Conservation (phyloP, 2,329 filamentous ascomycete genomes). For the Fonsecaea pedrosoi region DNA sequence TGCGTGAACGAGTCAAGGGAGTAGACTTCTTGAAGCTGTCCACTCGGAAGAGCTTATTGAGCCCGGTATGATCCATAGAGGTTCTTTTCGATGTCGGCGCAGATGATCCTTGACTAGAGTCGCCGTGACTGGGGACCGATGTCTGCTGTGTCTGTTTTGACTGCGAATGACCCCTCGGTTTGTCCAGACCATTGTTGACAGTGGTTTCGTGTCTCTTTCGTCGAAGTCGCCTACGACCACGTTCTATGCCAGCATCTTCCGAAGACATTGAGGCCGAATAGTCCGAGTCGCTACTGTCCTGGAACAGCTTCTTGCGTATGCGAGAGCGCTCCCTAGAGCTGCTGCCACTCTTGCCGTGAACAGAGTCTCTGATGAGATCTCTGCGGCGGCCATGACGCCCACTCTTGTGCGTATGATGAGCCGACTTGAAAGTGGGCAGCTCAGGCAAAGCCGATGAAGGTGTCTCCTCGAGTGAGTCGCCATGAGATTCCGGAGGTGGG, state of each 20-base stretch:
- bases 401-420: conserved; percentile 29
- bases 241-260: conserved; percentile 25
- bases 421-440: conserved; percentile 38
- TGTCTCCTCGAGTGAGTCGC: conserved; percentile 20
- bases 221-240: conserved; percentile 33
- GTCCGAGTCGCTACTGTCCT: conserved; percentile 35
- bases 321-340: conserved; percentile 30
- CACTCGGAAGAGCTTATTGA: conserved; percentile 28
- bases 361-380: conserved; percentile 33
- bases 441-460: conserved; percentile 37
- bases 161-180: conserved; percentile 7
- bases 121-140: conserved; percentile 11
- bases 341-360: conserved; percentile 30
- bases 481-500: conserved; percentile 20
- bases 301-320: conserved; percentile 30
- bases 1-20: conserved; percentile 26
- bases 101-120: conserved; percentile 33
- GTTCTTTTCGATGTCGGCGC: conserved; percentile 34
- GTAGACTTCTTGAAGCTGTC: conserved; percentile 30
- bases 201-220: conserved; percentile 28
- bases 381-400: conserved; percentile 22
- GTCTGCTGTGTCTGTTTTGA: conserved; percentile 17
- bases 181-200: conserved; percentile 7
- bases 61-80: conserved; percentile 32
- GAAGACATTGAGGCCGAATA: conserved; percentile 31